These are phyloP conservation scores for Fusarium annulatum DNA, from an alignment of 2,329 filamentous ascomycete species.

Conservation along the genomic window DNA sequence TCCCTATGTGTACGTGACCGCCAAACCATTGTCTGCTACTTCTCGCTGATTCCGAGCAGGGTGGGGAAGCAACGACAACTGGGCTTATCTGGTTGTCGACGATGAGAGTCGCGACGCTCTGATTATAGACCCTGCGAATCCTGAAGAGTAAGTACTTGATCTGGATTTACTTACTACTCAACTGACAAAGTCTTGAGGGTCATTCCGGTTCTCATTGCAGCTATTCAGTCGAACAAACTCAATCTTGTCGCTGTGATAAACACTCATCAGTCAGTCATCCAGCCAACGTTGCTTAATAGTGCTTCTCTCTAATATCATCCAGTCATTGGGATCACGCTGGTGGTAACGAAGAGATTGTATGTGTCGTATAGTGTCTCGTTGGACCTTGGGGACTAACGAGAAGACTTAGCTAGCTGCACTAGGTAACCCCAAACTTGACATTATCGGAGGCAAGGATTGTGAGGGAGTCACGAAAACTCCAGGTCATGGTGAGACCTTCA, in stretches of 20 bases:
- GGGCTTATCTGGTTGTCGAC: not conserved
- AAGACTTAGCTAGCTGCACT: not conserved
- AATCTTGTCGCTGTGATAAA: not conserved
- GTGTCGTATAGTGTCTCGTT: not conserved
- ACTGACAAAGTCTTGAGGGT: not conserved
- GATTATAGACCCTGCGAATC: not conserved
- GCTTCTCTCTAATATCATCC: rapidly evolving
- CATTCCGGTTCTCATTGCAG: not conserved
- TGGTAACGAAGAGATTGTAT: not conserved
- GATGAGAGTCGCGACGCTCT: not conserved
- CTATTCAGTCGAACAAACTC: not conserved
- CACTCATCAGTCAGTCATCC: not conserved
- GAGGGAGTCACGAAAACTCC: not conserved
- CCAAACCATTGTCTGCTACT: not conserved
- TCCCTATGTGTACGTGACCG: not conserved
- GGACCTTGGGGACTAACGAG: not conserved
- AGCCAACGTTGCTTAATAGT: rapidly evolving
- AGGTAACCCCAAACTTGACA: not conserved
- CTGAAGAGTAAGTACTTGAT: not conserved
- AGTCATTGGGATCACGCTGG: not conserved
- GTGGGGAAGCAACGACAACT: not conserved
- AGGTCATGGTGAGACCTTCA: not conserved
- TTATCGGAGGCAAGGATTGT: not conserved
- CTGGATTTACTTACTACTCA: rapidly evolving
- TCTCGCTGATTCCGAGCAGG: not conserved